Percentiles rank a stretch among this genome's conserved stretches.
Evolutionary conservation across 164 flowering plant genomes (phyloP).

Genomic region (Vitis rotundifolia): DNA sequence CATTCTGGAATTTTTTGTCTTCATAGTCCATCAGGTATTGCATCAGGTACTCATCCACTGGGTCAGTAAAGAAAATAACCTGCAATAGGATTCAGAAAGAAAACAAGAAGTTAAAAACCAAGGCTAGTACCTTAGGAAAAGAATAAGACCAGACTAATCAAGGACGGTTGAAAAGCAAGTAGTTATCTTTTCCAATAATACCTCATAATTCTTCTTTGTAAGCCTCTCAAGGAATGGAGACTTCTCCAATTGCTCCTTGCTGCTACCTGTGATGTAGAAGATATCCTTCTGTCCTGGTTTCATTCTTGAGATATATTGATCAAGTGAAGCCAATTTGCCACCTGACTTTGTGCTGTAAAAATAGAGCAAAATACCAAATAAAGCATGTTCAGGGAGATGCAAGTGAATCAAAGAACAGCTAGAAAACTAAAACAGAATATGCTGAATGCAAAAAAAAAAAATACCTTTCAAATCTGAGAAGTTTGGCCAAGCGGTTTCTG

Average conservation of each 20-base stretch:
- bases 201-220: conserved; percentile 88
- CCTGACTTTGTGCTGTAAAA: conserved; percentile 73
- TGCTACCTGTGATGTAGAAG: conserved; percentile 89
- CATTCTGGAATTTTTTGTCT: conserved; percentile 93
- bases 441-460: not conserved
- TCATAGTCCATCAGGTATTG: conserved; percentile 97
- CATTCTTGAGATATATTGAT: conserved; percentile 96
- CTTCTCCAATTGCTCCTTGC: conserved; percentile 91
- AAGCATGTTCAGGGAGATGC: not conserved
- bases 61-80: conserved; percentile 98
- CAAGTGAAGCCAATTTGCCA: conserved; percentile 83
- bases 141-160: no score
- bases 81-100: conserved; percentile 24
- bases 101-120: not conserved
- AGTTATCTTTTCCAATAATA: conserved; percentile 10
- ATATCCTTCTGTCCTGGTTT: conserved; percentile 93
- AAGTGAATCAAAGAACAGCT: not conserved
- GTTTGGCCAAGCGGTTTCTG: conserved; percentile 93
- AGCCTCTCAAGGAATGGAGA: conserved; percentile 99
- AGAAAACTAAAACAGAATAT: not conserved
- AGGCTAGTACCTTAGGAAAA: not conserved
- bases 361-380: conserved; percentile 8
- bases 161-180: not conserved
- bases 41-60: conserved; percentile 97
- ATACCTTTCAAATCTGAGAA: conserved; percentile 94